Conservation (phyloP, 1,284 basidiomycete genomes). For the Laetiporus sulphureus region DNA sequence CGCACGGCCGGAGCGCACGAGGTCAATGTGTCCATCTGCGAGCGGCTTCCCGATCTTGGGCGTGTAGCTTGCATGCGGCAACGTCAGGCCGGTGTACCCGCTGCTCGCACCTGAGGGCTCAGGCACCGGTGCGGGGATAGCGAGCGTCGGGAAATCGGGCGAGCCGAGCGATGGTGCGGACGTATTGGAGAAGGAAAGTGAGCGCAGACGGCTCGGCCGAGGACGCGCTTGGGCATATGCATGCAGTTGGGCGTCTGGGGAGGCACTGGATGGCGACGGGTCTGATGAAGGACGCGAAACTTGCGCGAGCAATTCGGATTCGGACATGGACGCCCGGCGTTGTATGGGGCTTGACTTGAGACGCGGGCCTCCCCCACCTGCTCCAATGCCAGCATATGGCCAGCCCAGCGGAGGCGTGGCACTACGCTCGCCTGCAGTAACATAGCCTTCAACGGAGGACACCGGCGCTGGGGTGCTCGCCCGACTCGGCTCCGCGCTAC, state of each 20-base stretch:
- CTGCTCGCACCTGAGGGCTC: slow-evolving; percentile 10
- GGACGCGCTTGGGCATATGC: slow-evolving; percentile 24
- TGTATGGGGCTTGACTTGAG: background rate
- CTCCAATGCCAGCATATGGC: background rate
- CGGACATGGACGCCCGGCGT: slow-evolving; percentile 6
- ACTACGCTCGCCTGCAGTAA: background rate
- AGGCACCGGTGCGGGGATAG: slow-evolving; percentile 24
- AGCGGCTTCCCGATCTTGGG: slow-evolving; percentile 30
- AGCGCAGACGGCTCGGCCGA: background rate
- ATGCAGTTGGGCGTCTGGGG: slow-evolving; percentile 20
- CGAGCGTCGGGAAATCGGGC: slow-evolving; percentile 25
- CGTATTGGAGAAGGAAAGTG: background rate
- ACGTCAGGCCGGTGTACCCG: slow-evolving; percentile 64
- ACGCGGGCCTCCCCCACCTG: background rate
- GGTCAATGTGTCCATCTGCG: slow-evolving; percentile 50
- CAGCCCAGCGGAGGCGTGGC: slow-evolving; percentile 6
- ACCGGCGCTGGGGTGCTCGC: slow-evolving; percentile 20
- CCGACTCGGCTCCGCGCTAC: slow-evolving; percentile 22
- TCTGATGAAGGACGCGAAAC: slow-evolving; percentile 10
- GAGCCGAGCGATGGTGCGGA: slow-evolving; percentile 8
- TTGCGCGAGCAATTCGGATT: slow-evolving; percentile 8
- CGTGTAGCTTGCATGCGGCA: slow-evolving; percentile 52
- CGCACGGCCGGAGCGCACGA: slow-evolving; percentile 68
- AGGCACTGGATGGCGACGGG: slow-evolving; percentile 14
- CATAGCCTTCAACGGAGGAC: slow-evolving; percentile 3